Base-by-base conservation (phyloP, 192 early-diverging fungal genomes). In the Entophlyctis luteolus region DNA sequence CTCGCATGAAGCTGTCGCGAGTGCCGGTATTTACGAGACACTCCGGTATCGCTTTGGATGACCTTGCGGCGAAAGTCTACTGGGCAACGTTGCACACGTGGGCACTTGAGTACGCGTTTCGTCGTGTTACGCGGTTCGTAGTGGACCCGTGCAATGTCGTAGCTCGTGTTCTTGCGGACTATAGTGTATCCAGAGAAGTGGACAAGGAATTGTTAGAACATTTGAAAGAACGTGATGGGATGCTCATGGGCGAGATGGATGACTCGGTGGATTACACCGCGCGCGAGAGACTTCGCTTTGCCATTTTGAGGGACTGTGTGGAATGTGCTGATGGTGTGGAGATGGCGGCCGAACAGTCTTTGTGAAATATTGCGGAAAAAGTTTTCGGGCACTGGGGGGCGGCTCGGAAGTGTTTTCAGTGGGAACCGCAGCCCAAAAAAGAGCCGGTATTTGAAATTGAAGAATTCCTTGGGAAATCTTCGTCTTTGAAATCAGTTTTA, bases 71-170 rank as follows among this genome's bases (percentile, higher is more conserved):
- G 14, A 12, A 10, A 1, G 16, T 53, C 12, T 62, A 37, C 20
- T 27, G 52, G n/a, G 59, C 48, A 22, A 22, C 38, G 0, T 6
- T 47, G 57, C 46, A 50, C 28, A 4, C 62, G 39, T 62, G 68
- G 55, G 10, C 31, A 20, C 39, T 38, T 58, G 68, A 72, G 42
- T n/a, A 10, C 25, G 27, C 27, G 33, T 75, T 75, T 62, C 22
- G 47, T 12, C 14, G 14, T 3, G 47, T 67, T 2, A 70, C 74
- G 37, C 45, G 49, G 28, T 75, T 75, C 38, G 57, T 48, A 23
- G 27, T 71, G 37, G 70, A 75, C 49, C 74, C 74, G 54, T 68
- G 60, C 68, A 48, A 22, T 14, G 57, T 72, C 22, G 38, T 22
- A 27, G 45, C 34, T 4, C 59, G 73, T 25, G 53, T 75, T 38